Evolutionary conservation across 1,284 basidiomycete species (phyloP).

Genomic region (Agroathelia rolfsii): DNA sequence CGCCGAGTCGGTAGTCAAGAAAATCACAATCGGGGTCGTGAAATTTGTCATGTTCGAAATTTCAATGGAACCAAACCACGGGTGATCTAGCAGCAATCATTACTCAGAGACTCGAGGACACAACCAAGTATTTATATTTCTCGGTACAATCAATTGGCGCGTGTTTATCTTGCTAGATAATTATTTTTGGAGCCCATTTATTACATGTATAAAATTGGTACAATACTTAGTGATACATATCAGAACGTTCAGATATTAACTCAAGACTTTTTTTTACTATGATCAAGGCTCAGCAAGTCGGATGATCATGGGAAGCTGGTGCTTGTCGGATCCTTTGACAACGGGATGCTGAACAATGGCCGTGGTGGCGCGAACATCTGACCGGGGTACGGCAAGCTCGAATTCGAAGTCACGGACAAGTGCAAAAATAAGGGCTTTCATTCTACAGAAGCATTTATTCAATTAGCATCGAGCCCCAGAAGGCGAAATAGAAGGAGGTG

Average conservation of each 20-base stretch:
- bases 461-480: neutral
- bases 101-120: too few species aligned
- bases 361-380: constrained; percentile 6
- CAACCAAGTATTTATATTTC: too few species aligned
- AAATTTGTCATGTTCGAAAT: too few species aligned
- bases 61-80: too few species aligned
- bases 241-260: constrained; percentile 25
- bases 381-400: constrained; percentile 15
- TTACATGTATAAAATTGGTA: constrained; percentile 13
- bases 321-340: constrained; percentile 4
- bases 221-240: constrained; percentile 18
- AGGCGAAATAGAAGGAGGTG: constrained; percentile 5
- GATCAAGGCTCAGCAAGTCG: constrained; percentile 7
- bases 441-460: constrained; percentile 10
- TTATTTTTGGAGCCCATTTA: too few species aligned
- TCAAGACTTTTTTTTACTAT: constrained; percentile 24
- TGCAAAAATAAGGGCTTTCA: constrained; percentile 29
- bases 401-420: constrained; percentile 27
- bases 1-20: too few species aligned
- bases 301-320: constrained; percentile 6
- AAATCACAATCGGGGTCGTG: too few species aligned
- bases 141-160: too few species aligned
- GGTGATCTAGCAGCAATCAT: too few species aligned
- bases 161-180: too few species aligned
- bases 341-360: constrained; percentile 9